Evolutionary conservation across 2,329 filamentous ascomycete genomes (phyloP).

Genomic region (Stagonosporopsis rhizophila): DNA sequence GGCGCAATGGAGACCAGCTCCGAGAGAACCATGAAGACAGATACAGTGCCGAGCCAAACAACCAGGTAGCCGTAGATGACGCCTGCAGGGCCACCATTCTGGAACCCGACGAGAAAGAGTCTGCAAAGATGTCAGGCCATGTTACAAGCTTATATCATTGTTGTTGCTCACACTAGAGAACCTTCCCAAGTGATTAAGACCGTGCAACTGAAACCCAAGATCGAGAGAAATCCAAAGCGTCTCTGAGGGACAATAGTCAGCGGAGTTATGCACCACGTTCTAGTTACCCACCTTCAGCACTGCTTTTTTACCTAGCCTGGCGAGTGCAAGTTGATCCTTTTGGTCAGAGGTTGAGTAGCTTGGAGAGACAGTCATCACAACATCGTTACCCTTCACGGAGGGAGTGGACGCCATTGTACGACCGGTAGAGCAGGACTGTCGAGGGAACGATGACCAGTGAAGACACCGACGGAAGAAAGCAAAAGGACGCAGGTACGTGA

Average conservation of each 20-base stretch:
- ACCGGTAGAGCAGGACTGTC: not conserved
- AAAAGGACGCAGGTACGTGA: not conserved
- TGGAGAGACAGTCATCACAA: conserved; percentile 20
- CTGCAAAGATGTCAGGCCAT: conserved; percentile 21
- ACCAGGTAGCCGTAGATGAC: conserved; percentile 42
- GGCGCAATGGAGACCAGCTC: conserved; percentile 47
- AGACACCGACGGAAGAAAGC: not conserved
- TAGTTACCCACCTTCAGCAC: conserved; percentile 28
- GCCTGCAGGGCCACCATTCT: conserved; percentile 42
- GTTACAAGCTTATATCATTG: not conserved
- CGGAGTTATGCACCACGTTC: not conserved
- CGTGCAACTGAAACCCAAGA: conserved; percentile 38
- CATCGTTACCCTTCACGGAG: conserved; percentile 18
- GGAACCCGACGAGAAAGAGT: conserved; percentile 27
- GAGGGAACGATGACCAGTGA: not conserved
- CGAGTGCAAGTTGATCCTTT: conserved; percentile 30
- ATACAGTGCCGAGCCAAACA: conserved; percentile 40
- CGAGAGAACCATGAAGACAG: conserved; percentile 35
- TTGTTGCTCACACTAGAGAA: conserved; percentile 27
- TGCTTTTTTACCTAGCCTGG: conserved; percentile 32
- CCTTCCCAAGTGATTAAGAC: conserved; percentile 42
- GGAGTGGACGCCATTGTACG: conserved; percentile 19
- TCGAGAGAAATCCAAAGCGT: conserved; percentile 36
- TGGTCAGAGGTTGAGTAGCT: conserved; percentile 16
- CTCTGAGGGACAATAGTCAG: conserved; percentile 21